Evolutionary conservation across 2,329 filamentous ascomycete species (phyloP), one percentile per base, ranked within the genome.

Genomic region (Spiromastix sp.): DNA sequence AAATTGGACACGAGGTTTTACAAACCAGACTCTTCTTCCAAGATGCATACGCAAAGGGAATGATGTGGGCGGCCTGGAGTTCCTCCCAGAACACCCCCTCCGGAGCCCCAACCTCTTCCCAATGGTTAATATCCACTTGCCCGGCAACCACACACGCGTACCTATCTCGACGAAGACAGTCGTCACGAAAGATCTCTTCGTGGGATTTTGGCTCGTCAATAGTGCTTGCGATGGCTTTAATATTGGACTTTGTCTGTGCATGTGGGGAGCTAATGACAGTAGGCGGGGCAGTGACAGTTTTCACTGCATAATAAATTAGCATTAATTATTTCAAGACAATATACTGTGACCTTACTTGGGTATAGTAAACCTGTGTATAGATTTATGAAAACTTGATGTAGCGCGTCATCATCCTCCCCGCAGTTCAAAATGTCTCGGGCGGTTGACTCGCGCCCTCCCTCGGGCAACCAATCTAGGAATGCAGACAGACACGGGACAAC

Each of bases 401-500:
- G 30, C 4, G 1, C 3, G 10, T 32, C 1, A 12, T 32, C 30
- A 22, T 32, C 13, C 11, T 22, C 30, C 4, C 7, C 17, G n/a
- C 30, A 32, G 4, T n/a, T 12, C n/a, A 5, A 10, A 4, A 22
- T 19, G 5, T 24, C 30, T 8, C 22, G 18, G 15, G 13, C 15
- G 15, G 16, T 11, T n/a, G 17, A 32, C n/a, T 32, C 18, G 2
- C 20, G 11, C n/a, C 30, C 30, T 15, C 15, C 30, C 11, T 18
- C 17, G 10, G n/a, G 30, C 10, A 22, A 7, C 30, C 30, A 32
- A 32, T 32, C 30, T n/a, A 21, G 30, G 22, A 32, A 32, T 4
- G 19, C 18, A 10, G n/a, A 11, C 21, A 32, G 12, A n/a, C 30
- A 32, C 3, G 30, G 18, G 7, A 32, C 21, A 19, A 21, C 10